Evolutionary conservation across 129 eudicot genomes (phyloP).

Genomic region (Helichrysum umbraculigerum): DNA sequence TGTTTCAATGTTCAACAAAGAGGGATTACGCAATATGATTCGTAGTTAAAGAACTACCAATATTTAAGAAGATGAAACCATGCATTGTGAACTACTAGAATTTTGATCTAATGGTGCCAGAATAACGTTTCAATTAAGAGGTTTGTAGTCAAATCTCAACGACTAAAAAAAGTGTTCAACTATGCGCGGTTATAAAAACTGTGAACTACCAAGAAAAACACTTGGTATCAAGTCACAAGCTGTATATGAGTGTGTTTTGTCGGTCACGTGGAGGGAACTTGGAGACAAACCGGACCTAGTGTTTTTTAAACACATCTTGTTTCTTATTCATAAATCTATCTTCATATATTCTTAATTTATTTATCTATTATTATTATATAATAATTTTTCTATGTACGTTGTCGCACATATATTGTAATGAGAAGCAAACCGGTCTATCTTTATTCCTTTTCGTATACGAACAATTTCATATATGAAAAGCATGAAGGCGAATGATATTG

Average conservation of each 20-base stretch:
- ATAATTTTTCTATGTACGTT: not conserved
- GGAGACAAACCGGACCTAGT: conserved; percentile 5
- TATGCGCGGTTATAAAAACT: not conserved
- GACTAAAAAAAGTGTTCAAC: not conserved
- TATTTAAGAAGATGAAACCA: too few relatives aligned
- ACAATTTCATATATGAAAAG: not conserved
- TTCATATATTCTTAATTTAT: not conserved
- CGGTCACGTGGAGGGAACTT: not conserved
- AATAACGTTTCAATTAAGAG: too few relatives aligned
- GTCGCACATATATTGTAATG: not conserved
- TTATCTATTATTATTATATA: not conserved
- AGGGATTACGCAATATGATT: too few relatives aligned
- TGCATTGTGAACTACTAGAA: too few relatives aligned
- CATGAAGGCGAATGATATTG: not conserved
- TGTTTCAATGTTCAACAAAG: too few relatives aligned
- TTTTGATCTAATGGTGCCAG: too few relatives aligned
- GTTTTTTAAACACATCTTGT: not conserved
- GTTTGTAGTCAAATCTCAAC: not conserved
- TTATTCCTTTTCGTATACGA: not conserved
- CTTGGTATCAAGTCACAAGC: not conserved
- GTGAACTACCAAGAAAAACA: not conserved
- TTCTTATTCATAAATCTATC: not conserved
- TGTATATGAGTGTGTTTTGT: not conserved
- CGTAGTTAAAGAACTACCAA: too few relatives aligned
- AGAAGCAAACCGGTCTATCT: not conserved